Evolutionary conservation across 345 rosid genomes (phyloP), one percentile per base, ranked within the genome.

Genomic region (Citrus mangshanensis): DNA sequence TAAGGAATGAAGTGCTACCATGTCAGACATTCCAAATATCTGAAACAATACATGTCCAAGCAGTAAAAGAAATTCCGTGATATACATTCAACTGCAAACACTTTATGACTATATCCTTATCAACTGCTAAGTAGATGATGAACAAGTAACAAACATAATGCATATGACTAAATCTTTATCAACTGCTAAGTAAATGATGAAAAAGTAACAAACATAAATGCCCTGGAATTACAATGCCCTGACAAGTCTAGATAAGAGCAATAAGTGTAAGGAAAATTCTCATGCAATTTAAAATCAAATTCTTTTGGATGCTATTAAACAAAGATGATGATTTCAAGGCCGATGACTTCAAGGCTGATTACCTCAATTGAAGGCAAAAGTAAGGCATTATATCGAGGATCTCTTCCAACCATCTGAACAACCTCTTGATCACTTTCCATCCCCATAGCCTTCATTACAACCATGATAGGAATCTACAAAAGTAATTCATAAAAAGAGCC

Each of bases 361-460:
- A 88, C 99, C 98, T 93, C 94, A 79, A 95, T 87, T 67, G 99
- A 93, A 58, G 93, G 95, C 80, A 93, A 82, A 80, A 95, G 94
- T 60, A 92, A 83, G 58, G 90, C 88, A 66, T 93, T 80, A 82
- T 87, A 93, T 82, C 92, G 91, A 81, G 98, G 98, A 87, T 93
- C 97, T 86, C 99, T 91, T 79, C 99, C 97, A 35, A 95, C 83
- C 98, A 95, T 92, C 80, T 92, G 96, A 74, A 92, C 96, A 38
- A 93, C 93, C 87, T 95, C 99, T 89, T 92, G 96, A 78, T 93
- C 99, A 74, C 96, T 89, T 85, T 95, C 94, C 98, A 93, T 93
- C 77, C 99, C 97, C 99, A 95, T 93, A 70, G 97, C 98, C 84
- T 91, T 93, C 79, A 95, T 85, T 78, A 90, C 97, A 73, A 89